Percentiles rank a stretch among this genome's conserved stretches.
Conservation (phyloP, 768 basidiomycete species). For the Boletus vermiculosoides region DNA sequence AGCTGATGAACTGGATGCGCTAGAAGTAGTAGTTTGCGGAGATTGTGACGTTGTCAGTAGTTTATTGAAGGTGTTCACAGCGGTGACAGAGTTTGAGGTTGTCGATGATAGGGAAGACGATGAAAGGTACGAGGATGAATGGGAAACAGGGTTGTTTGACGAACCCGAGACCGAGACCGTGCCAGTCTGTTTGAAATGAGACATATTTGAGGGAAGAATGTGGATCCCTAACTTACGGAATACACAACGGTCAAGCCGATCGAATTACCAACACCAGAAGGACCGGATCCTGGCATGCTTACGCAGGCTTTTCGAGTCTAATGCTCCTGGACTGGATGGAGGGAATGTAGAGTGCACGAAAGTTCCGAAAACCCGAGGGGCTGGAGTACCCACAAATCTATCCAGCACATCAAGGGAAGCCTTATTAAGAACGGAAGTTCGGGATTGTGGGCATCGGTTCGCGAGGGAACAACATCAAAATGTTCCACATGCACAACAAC, state of each 20-base stretch:
- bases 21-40: not conserved
- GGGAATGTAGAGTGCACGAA: not conserved
- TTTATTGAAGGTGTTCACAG: not conserved
- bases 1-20: not conserved
- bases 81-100: not conserved
- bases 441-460: not conserved
- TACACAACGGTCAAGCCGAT: not conserved
- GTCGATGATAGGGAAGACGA: not conserved
- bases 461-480: constrained; percentile 9
- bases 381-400: constrained; percentile 1
- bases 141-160: not conserved
- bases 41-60: not conserved
- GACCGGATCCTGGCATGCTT: not conserved
- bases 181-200: not conserved
- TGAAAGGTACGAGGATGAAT: not conserved
- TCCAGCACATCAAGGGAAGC: not conserved
- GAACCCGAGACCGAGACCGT: not conserved
- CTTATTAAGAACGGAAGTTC: constrained; percentile 8
- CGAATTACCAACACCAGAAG: not conserved
- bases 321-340: not conserved
- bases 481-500: constrained; percentile 9
- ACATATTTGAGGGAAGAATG: not conserved
- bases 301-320: not conserved
- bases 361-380: not conserved
- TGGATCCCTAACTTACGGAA: constrained; percentile 1